A percentile compares a stretch with the other conserved stretches of the same genome.
Conservation (phyloP, 1,284 basidiomycete species). For the Athelia sp. region DNA sequence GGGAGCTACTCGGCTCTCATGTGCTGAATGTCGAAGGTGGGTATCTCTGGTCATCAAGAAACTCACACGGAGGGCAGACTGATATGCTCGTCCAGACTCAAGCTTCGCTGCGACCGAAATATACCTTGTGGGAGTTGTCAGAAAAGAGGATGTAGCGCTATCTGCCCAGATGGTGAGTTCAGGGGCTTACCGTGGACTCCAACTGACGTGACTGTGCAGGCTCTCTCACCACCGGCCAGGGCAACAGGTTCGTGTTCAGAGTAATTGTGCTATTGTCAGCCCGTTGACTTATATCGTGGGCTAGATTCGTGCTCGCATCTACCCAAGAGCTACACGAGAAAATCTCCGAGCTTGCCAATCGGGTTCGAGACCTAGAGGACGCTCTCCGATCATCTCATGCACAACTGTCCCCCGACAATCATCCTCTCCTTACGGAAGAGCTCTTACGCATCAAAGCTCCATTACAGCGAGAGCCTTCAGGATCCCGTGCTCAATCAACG, state of each 20-base stretch:
- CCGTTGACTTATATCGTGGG: slow-evolving; percentile 3
- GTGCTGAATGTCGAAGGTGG: slow-evolving; percentile 71
- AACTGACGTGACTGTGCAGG: slow-evolving; percentile 30
- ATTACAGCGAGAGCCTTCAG: slow-evolving; percentile 53
- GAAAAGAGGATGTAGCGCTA: slow-evolving; percentile 69
- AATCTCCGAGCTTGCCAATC: slow-evolving; percentile 66
- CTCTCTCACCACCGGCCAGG: slow-evolving; percentile 73
- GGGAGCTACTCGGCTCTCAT: slow-evolving; percentile 69
- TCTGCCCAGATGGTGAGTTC: slow-evolving; percentile 49
- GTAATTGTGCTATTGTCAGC: slow-evolving; percentile 6
- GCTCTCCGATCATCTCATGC: slow-evolving; percentile 56
- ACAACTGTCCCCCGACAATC: slow-evolving; percentile 52
- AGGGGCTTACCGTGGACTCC: neutral
- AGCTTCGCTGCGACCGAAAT: slow-evolving; percentile 67
- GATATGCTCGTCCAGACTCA: slow-evolving; percentile 39
- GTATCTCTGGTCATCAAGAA: slow-evolving; percentile 6
- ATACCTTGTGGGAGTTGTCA: slow-evolving; percentile 28
- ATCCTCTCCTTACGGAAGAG: slow-evolving; percentile 65
- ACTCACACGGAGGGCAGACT: too few species aligned
- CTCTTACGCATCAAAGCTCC: slow-evolving; percentile 69
- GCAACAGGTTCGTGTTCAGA: slow-evolving; percentile 53
- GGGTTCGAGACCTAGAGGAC: slow-evolving; percentile 77
- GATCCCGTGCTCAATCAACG: slow-evolving; percentile 14
- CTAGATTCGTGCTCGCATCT: slow-evolving; percentile 74
- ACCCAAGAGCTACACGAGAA: slow-evolving; percentile 81